These are phyloP conservation scores for Podaxis sp. DNA, from an alignment of 768 basidiomycete genomes.

Conservation along the genomic window DNA sequence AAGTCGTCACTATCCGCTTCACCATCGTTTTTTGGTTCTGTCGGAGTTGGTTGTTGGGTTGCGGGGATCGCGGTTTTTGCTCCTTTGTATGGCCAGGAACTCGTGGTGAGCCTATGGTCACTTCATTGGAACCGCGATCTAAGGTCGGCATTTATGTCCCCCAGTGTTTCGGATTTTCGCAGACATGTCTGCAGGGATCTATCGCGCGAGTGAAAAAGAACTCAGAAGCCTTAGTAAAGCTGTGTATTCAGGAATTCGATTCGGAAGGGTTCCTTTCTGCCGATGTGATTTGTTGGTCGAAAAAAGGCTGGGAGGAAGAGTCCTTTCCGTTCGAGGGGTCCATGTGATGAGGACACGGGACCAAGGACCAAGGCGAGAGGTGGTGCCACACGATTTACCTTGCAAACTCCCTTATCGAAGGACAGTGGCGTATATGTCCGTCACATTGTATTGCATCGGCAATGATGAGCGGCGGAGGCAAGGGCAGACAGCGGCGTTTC, in stretches of 20 bases:
- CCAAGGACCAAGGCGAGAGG: neutral
- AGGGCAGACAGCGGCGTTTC: no score
- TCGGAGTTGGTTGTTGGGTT: neutral
- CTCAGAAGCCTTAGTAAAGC: neutral
- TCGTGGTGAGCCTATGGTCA: no score
- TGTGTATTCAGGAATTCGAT: neutral
- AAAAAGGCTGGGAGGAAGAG: neutral
- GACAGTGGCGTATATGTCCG: no score
- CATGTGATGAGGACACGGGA: neutral
- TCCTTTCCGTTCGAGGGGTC: neutral
- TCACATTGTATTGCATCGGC: no score
- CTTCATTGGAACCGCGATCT: no score
- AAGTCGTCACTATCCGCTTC: neutral
- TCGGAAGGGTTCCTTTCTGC: neutral
- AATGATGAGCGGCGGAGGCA: no score
- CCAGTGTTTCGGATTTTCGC: neutral
- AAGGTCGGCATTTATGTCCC: neutral
- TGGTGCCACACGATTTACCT: neutral
- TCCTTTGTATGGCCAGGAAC: neutral
- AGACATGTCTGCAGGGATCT: neutral
- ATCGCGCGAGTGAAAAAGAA: neutral
- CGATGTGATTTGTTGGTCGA: neutral
- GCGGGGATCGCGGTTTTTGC: neutral
- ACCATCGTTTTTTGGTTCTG: neutral
- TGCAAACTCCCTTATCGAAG: neutral